A percentile compares a stretch with the other conserved stretches of the same genome.
These are phyloP conservation scores for Peterozyma xylosa DNA, from an alignment of 805 yeast genomes.

Conservation along the genomic window DNA sequence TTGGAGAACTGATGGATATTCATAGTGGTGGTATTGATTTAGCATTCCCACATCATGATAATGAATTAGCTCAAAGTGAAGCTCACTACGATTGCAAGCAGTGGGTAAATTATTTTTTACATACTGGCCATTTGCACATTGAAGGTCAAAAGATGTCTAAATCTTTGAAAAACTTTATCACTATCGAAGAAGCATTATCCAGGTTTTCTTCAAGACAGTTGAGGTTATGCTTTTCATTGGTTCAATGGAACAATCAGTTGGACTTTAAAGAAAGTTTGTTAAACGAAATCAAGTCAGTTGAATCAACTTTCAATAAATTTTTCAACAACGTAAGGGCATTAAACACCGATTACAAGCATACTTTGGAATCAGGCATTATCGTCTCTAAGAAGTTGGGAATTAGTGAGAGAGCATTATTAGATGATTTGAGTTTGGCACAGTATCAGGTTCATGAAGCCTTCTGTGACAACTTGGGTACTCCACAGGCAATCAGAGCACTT, in stretches of 20 bases:
- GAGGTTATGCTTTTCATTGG: conserved; percentile 83
- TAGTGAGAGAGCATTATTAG: conserved; percentile 48
- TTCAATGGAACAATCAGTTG: conserved; percentile 86
- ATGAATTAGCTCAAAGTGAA: conserved; percentile 95
- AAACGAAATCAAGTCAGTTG: conserved; percentile 69
- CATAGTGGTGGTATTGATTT: conserved; percentile 97
- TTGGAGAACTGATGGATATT: conserved; percentile 81
- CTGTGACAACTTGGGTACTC: conserved; percentile 83
- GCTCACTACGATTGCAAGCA: conserved; percentile 84
- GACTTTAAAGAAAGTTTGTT: conserved; percentile 84
- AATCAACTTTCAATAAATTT: conserved; percentile 70
- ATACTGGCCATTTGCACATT: conserved; percentile 95
- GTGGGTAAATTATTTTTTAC: conserved; percentile 96
- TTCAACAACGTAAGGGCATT: conserved; percentile 85
- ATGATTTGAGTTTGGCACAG: conserved; percentile 44
- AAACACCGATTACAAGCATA: conserved; percentile 53
- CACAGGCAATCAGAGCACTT: conserved; percentile 59
- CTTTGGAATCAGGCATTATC: conserved; percentile 35
- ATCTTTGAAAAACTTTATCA: conserved; percentile 88
- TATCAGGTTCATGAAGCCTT: conserved; percentile 64
- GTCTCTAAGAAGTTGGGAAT: conserved; percentile 55
- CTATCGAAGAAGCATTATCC: conserved; percentile 82
- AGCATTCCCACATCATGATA: conserved; percentile 98
- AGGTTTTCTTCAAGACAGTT: conserved; percentile 73
- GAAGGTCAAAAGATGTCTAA: conserved; percentile 99